Percentiles rank a stretch among this genome's conserved stretches.
Conservation (phyloP, 1,139 yeast genomes). For the Saccharomyces uvarum region DNA sequence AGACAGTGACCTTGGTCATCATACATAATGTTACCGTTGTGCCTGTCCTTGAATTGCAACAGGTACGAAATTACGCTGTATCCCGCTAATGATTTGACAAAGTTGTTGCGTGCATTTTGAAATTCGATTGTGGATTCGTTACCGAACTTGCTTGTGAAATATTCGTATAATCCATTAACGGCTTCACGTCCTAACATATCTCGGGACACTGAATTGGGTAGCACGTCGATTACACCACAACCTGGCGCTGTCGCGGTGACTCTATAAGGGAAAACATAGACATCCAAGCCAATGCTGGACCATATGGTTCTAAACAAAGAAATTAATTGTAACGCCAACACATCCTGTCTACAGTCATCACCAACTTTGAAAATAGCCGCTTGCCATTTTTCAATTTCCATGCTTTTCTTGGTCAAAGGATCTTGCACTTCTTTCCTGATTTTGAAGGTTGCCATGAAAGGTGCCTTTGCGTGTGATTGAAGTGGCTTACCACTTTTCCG, state of each 20-base stretch:
- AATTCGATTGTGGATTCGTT: conserved; percentile 84
- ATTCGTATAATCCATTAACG: conserved; percentile 91
- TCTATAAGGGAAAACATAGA: conserved; percentile 85
- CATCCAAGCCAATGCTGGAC: conserved; percentile 78
- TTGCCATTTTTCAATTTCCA: conserved; percentile 60
- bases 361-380: conserved; percentile 98
- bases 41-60: conserved; percentile 93
- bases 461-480: conserved; percentile 98
- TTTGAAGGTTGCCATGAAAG: conserved; percentile 92
- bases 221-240: conserved; percentile 95
- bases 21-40: conserved; percentile 97
- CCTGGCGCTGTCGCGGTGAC: conserved; percentile 99
- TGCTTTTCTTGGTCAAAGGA: conserved; percentile 34
- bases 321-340: conserved; percentile 83
- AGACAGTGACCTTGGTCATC: conserved; percentile 90
- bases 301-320: conserved; percentile 89
- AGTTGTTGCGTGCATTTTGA: conserved; percentile 85
- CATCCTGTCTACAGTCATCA: conserved; percentile 97
- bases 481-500: conserved; percentile 91
- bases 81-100: conserved; percentile 90
- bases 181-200: conserved; percentile 99
- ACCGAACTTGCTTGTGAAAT: conserved; percentile 86
- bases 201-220: conserved; percentile 89
- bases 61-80: conserved; percentile 89
- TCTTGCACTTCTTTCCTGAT: conserved; percentile 55